These are phyloP conservation scores for Strobilomyces confusus DNA, from an alignment of 768 basidiomycete genomes.

Conservation along the genomic window DNA sequence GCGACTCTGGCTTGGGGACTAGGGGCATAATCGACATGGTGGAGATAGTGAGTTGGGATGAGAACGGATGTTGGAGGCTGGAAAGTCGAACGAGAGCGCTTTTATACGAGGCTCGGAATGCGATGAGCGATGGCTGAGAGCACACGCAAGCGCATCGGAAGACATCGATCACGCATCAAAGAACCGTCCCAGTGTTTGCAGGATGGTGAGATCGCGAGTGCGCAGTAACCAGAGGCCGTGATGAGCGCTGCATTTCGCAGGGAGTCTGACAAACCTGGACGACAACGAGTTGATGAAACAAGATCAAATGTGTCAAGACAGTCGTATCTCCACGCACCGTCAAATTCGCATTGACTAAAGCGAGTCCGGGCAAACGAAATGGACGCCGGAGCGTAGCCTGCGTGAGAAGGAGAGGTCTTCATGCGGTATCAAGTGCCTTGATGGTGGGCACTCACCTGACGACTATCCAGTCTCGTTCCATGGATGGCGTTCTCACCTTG, in stretches of 20 bases:
- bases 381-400: neutral
- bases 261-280: neutral
- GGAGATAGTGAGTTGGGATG: neutral
- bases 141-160: neutral
- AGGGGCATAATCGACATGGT: slow-evolving; percentile 3
- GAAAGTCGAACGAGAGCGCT: neutral
- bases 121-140: neutral
- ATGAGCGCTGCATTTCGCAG: neutral
- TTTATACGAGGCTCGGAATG: neutral
- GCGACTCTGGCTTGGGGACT: slow-evolving; percentile 25
- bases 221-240: neutral
- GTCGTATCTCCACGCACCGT: neutral
- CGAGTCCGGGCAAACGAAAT: neutral
- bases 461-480: no score
- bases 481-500: no score
- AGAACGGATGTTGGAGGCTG: neutral
- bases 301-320: neutral
- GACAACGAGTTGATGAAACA: neutral
- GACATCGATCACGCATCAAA: neutral
- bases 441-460: neutral
- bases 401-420: neutral
- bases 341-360: neutral
- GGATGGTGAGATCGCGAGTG: neutral
- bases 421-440: neutral
- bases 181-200: neutral